Percentiles rank a stretch among this genome's conserved stretches.
Conservation (phyloP, 1,284 basidiomycete species). For the Cutaneotrichosporon cyanovorans region DNA sequence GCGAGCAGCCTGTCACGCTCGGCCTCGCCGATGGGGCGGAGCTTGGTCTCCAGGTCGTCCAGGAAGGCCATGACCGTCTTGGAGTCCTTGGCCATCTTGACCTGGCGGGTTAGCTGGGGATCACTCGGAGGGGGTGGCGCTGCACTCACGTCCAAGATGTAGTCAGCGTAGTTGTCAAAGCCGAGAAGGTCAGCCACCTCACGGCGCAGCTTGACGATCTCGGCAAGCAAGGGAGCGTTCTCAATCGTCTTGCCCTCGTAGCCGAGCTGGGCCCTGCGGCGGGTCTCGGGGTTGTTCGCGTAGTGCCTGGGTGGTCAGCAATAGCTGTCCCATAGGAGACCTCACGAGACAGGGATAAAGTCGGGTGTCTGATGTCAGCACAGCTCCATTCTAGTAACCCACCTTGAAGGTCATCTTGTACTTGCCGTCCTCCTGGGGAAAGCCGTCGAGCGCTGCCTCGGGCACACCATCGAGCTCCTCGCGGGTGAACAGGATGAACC, state of each 20-base stretch:
- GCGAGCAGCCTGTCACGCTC: slow-evolving; percentile 14
- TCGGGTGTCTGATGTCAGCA: slow-evolving; percentile 10
- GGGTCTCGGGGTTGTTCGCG: slow-evolving; percentile 16
- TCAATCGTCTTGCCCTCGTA: slow-evolving; percentile 16
- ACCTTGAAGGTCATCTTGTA: slow-evolving; percentile 18
- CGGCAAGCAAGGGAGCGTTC: slow-evolving; percentile 14
- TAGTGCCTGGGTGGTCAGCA: slow-evolving; percentile 11
- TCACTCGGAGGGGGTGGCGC: too few relatives aligned
- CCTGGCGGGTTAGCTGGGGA: neutral
- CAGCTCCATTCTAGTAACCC: neutral
- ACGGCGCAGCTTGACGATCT: slow-evolving; percentile 15
- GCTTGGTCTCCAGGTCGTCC: slow-evolving; percentile 14
- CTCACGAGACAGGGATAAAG: slow-evolving; percentile 16
- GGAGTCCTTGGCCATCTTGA: slow-evolving; percentile 21
- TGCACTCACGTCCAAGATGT: slow-evolving; percentile 13
- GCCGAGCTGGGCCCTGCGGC: slow-evolving; percentile 12
- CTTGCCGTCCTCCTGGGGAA: slow-evolving; percentile 15
- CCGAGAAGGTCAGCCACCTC: slow-evolving; percentile 16
- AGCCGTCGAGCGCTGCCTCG: slow-evolving; percentile 11
- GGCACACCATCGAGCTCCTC: slow-evolving; percentile 19
- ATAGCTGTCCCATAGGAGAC: neutral
- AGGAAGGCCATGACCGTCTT: slow-evolving; percentile 16
- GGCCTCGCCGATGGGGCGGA: slow-evolving; percentile 14
- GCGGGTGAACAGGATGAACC: slow-evolving; percentile 14
- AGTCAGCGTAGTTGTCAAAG: slow-evolving; percentile 17